A percentile compares a stretch with the other conserved stretches of the same genome.
These are phyloP conservation scores for Leccinum disarticulatum DNA, from an alignment of 768 basidiomycete species.

Conservation along the genomic window DNA sequence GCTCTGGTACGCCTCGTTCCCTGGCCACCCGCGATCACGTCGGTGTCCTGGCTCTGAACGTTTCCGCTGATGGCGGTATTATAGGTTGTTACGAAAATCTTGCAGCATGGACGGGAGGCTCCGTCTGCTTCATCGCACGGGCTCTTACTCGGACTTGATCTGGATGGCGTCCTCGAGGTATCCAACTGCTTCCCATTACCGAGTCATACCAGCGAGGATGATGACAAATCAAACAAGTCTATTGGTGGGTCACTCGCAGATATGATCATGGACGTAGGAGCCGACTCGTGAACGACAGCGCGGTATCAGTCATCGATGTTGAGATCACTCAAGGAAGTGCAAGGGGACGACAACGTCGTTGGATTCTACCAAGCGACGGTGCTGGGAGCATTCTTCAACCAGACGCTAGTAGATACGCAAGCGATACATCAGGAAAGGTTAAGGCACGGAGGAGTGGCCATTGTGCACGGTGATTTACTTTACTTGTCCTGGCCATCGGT, in stretches of 20 bases:
- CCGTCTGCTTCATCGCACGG: constrained; percentile 76
- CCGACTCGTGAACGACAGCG: constrained; percentile 39
- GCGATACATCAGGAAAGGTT: constrained; percentile 84
- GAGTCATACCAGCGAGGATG: constrained; percentile 69
- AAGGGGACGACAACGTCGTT: constrained; percentile 86
- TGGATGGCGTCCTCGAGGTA: constrained; percentile 88
- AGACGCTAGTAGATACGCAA: constrained; percentile 77
- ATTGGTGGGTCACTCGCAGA: constrained; percentile 50
- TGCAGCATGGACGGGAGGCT: constrained; percentile 87
- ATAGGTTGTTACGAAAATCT: constrained; percentile 89
- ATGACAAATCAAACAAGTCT: constrained; percentile 77
- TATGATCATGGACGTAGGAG: constrained; percentile 7
- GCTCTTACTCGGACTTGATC: constrained; percentile 84
- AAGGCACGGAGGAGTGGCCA: constrained; percentile 80
- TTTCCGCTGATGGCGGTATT: constrained; percentile 19
- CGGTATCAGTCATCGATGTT: constrained; percentile 86
- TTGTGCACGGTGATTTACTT: constrained; percentile 70
- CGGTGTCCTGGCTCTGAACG: neutral
- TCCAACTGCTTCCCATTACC: constrained; percentile 89
- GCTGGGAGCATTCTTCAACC: constrained; percentile 83
- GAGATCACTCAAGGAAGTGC: constrained; percentile 85
- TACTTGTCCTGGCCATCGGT: neutral
- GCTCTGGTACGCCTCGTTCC: constrained; percentile 62
- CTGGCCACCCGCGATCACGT: constrained; percentile 3
- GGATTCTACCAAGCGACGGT: constrained; percentile 93